These are phyloP conservation scores for Solidago caesia DNA, from an alignment of 129 eudicot genomes.

Conservation along the genomic window DNA sequence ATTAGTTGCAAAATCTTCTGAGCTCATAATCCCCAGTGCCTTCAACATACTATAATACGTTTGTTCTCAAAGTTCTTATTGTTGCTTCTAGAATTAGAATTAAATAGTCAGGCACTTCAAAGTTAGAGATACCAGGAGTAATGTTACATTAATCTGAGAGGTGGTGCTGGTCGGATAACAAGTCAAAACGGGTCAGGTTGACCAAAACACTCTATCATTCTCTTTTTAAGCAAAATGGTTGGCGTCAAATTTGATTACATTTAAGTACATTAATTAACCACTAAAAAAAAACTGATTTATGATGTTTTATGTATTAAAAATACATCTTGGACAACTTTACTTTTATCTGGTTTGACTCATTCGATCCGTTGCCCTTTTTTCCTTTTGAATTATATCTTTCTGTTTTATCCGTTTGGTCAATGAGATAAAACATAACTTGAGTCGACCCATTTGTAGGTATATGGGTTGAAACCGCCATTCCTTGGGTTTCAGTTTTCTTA, in stretches of 20 bases:
- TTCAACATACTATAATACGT: neutral
- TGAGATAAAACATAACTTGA: neutral
- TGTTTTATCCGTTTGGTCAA: neutral
- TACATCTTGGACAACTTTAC: too few species aligned
- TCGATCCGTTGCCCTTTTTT: neutral
- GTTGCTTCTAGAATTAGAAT: neutral
- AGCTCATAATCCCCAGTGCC: neutral
- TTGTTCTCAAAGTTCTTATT: neutral
- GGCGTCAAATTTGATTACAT: too few species aligned
- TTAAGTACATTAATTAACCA: too few species aligned
- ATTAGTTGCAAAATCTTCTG: neutral
- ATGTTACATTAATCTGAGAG: too few species aligned
- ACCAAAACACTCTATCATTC: too few species aligned
- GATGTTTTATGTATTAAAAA: too few species aligned
- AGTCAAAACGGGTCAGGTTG: too few species aligned
- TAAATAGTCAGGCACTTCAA: neutral
- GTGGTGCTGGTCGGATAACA: too few species aligned
- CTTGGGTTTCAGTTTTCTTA: neutral
- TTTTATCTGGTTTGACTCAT: too few species aligned
- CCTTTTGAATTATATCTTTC: neutral
- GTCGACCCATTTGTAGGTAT: neutral
- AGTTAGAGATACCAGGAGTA: too few species aligned
- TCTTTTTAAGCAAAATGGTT: too few species aligned
- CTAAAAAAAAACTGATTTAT: too few species aligned
- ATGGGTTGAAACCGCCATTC: neutral